These are phyloP conservation scores for Penicillium capsulatum DNA, from an alignment of 2,329 filamentous ascomycete genomes.

Conservation along the genomic window DNA sequence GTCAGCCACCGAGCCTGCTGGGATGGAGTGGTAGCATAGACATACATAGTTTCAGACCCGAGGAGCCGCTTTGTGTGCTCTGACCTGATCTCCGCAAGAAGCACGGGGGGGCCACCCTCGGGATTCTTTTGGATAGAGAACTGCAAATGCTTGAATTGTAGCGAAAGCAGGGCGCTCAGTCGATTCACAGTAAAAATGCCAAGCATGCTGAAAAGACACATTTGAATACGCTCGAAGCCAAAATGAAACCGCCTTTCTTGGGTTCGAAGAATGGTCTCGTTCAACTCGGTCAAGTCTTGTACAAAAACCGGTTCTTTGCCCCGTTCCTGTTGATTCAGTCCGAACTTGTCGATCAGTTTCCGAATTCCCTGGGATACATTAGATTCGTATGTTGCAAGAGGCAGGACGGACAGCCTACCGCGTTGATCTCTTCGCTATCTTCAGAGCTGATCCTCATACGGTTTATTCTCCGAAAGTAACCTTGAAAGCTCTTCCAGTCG, in stretches of 20 bases:
- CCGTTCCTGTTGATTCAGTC: conserved; percentile 6
- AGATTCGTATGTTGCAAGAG: conserved; percentile 4
- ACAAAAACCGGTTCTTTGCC: conserved; percentile 12
- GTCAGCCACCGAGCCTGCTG: no score
- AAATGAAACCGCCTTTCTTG: conserved; percentile 17
- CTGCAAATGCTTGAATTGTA: conserved; percentile 14
- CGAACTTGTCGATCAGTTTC: conserved; percentile 15
- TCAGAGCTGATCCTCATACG: conserved; percentile 9
- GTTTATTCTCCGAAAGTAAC: conserved; percentile 13
- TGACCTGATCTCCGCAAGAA: conserved; percentile 12
- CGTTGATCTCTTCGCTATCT: conserved; percentile 15
- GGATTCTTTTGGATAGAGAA: conserved; percentile 14
- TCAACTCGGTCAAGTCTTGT: conserved; percentile 12
- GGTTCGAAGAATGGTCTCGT: conserved; percentile 17
- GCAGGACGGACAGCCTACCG: conserved; percentile 5
- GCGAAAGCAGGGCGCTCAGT: conserved; percentile 8
- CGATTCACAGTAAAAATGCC: conserved; percentile 16
- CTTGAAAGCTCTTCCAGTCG: conserved; percentile 13
- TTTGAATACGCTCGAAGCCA: conserved; percentile 14
- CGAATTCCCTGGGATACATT: conserved; percentile 10
- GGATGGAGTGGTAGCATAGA: background rate
- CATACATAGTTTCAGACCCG: conserved; percentile 8
- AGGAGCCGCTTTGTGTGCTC: conserved; percentile 12
- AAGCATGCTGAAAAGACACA: conserved; percentile 16
- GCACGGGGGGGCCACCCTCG: conserved; percentile 9